Base-by-base conservation (phyloP, 768 basidiomycete species). In the Boletellus sp. region DNA sequence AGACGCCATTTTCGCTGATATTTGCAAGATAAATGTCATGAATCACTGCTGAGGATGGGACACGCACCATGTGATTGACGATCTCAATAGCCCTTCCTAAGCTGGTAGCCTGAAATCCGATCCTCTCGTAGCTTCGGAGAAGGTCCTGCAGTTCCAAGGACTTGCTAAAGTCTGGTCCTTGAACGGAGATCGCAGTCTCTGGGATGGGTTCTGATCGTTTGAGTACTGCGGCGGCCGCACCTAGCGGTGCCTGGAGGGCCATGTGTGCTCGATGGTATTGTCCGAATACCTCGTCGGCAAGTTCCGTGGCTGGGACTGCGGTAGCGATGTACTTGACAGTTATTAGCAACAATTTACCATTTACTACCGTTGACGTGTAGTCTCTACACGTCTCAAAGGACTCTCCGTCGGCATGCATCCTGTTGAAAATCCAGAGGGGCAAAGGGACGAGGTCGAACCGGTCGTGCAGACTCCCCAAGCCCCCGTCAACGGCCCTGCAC, bases 71-170 rank as follows among this genome's bases (percentile, higher is more conserved):
- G 62, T 83, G 83, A 66, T 98, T 85, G 23, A 98, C 88, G 45
- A 96, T 86, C 24, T 87, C 79, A 38, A 97, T 90, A 1, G 94
- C 95, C 57, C 77, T 81, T 3, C 89, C 89, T 2, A 99, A 72
- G 50, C 90, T 92, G 46, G 85, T 94, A n/a, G 96, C 96, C 68
- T 99, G 96, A 64, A 98, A 99, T 17, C 96, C 96, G 45, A 97
- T 96, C 31, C 84, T 80, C 63, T 89, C 83, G 71, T 96, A 99
- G 60, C 80, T 84, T 32, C 72, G 65, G 34, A 99, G 70, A 55
- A 99, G 78, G 32, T 78, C 72, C 38, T 84, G 74, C 23, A 99
- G 72, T 41, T 82, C 81, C 19, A 81, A 63, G 1, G 75, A 68
- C n/a, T 78, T 65, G 54, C 90, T 87, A 58, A 98, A 89, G 67